A percentile compares a stretch with the other conserved stretches of the same genome.
These are phyloP conservation scores for Scenedesmus sp. DNA, from an alignment of 163 green algal species.

Conservation along the genomic window DNA sequence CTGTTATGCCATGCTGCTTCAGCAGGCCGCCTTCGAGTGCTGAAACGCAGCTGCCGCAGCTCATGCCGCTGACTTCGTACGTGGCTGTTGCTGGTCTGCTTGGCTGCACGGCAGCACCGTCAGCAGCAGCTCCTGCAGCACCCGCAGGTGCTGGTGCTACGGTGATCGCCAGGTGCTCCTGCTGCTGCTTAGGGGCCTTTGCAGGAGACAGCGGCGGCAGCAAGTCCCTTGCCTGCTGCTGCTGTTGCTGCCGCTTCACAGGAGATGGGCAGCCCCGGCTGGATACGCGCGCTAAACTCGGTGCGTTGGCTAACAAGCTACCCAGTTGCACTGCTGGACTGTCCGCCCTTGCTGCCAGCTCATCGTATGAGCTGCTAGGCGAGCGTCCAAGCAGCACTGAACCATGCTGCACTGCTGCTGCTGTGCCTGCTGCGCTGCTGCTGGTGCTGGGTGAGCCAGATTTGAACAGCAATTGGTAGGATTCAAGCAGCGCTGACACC, in stretches of 20 bases:
- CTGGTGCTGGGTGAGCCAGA: background rate
- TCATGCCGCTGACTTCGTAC: constrained; percentile 50
- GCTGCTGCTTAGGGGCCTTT: background rate
- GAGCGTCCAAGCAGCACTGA: background rate
- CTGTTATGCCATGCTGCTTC: constrained; percentile 6
- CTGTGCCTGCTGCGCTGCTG: background rate
- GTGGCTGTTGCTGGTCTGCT: constrained; percentile 29
- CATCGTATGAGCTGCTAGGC: constrained; percentile 11
- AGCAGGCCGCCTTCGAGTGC: constrained; percentile 27
- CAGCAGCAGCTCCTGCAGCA: background rate
- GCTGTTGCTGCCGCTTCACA: background rate
- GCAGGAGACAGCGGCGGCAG: constrained; percentile 7
- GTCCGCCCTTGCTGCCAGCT: background rate
- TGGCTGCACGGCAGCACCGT: background rate
- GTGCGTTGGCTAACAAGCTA: constrained; percentile 17
- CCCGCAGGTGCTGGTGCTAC: background rate
- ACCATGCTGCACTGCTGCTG: background rate
- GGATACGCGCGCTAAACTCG: background rate
- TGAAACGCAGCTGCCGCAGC: constrained; percentile 48
- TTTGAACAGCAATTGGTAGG: constrained; percentile 6
- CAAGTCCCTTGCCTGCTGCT: background rate
- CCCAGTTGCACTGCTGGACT: constrained; percentile 32
- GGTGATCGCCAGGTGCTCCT: constrained; percentile 27
- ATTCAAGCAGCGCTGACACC: constrained; percentile 5
- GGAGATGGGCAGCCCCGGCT: background rate